Evolutionary conservation across 2,329 filamentous ascomycete genomes (phyloP).

Genomic region (Calonectria pseudoturangicola): DNA sequence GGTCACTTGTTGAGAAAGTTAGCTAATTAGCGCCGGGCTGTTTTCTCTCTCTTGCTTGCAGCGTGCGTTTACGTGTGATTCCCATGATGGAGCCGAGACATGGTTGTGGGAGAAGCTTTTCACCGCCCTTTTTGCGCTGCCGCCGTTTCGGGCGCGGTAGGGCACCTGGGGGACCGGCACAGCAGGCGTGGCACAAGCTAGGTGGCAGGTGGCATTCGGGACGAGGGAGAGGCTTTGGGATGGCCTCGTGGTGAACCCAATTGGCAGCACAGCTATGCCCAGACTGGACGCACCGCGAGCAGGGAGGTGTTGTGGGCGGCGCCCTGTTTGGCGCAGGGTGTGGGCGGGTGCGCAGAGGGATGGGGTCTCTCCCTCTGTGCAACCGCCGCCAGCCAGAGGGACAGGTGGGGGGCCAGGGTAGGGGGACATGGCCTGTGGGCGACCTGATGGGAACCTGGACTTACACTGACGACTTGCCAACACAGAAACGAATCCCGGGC

Average conservation of each 20-base stretch:
- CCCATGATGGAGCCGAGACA: constrained; percentile 21
- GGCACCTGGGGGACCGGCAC: neutral
- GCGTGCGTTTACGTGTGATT: constrained; percentile 15
- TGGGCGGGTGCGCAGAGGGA: neutral
- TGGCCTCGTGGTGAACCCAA: constrained; percentile 19
- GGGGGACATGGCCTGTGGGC: constrained; percentile 21
- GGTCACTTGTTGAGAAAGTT: constrained; percentile 37
- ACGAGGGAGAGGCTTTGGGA: constrained; percentile 21
- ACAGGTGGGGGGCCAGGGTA: constrained; percentile 7
- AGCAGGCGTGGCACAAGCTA: constrained; percentile 15
- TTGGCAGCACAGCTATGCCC: constrained; percentile 8
- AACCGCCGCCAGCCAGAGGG: constrained; percentile 8
- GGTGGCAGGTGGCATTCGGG: constrained; percentile 26
- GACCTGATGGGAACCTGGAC: constrained; percentile 8
- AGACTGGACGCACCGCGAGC: constrained; percentile 16
- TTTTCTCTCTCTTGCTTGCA: constrained; percentile 28
- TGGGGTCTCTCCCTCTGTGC: constrained; percentile 1
- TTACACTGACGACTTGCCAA: neutral
- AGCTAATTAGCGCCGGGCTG: constrained; percentile 30
- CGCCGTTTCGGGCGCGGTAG: constrained; percentile 16
- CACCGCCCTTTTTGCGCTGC: constrained; percentile 36
- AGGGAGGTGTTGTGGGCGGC: constrained; percentile 13
- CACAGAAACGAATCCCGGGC: neutral
- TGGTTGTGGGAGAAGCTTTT: constrained; percentile 23
- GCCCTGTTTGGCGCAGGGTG: constrained; percentile 19